Conservation (phyloP, 805 yeast genomes). For the Suhomyces tanzawaensis region DNA sequence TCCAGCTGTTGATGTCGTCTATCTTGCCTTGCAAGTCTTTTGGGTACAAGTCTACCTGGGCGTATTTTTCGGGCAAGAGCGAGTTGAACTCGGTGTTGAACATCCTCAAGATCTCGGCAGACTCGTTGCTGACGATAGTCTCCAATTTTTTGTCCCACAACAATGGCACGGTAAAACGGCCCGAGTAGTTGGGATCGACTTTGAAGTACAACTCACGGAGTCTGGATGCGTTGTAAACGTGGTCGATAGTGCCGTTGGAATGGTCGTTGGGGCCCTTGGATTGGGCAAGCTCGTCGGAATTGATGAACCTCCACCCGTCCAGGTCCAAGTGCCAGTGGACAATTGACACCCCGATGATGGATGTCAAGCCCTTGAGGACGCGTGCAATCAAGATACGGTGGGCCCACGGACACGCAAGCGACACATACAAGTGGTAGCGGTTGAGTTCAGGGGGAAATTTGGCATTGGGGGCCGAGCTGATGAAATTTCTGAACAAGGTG, state of each 20-base stretch:
- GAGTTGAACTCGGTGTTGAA: conserved; percentile 71
- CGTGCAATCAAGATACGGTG: conserved; percentile 78
- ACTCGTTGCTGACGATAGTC: conserved; percentile 89
- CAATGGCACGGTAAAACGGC: conserved; percentile 89
- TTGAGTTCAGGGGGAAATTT: conserved; percentile 71
- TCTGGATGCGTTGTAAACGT: conserved; percentile 55
- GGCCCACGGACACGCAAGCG: conserved; percentile 95
- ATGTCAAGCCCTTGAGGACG: conserved; percentile 62
- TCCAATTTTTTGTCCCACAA: conserved; percentile 83
- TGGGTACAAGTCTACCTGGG: conserved; percentile 64
- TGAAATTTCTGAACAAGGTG: conserved; percentile 59
- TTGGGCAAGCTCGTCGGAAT: conserved; percentile 42
- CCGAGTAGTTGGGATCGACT: conserved; percentile 72
- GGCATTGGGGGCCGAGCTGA: conserved; percentile 57
- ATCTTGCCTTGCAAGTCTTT: conserved; percentile 49
- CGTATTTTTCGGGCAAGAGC: conserved; percentile 47
- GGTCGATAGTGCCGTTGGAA: conserved; percentile 38
- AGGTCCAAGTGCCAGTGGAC: conserved; percentile 90
- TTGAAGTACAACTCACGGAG: conserved; percentile 71
- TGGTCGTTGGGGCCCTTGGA: conserved; percentile 53
- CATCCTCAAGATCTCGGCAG: conserved; percentile 85
- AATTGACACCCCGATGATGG: conserved; percentile 64
- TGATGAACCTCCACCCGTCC: conserved; percentile 84
- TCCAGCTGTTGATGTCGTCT: conserved; percentile 80
- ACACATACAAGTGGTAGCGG: conserved; percentile 85